Evolutionary conservation across 805 yeast species (phyloP).

Genomic region (Teunomyces panamensis): DNA sequence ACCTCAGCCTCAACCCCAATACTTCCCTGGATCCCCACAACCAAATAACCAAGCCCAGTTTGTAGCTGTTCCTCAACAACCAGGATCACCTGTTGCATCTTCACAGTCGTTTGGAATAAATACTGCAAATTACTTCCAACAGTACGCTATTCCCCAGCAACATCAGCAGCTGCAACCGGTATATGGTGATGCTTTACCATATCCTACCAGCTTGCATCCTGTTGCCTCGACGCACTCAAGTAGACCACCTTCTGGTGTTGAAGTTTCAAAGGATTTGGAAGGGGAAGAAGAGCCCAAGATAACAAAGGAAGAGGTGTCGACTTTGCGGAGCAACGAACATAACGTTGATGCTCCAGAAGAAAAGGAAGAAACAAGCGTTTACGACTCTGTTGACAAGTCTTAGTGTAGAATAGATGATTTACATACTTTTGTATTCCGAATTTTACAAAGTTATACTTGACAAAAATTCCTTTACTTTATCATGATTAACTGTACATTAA

Average conservation of each 20-base stretch:
- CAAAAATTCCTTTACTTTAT: neutral
- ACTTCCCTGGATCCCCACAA: conserved; percentile 37
- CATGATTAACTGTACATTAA: conserved; percentile 1
- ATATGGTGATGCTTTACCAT: conserved; percentile 14
- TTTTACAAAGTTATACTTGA: neutral
- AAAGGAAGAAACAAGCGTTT: neutral
- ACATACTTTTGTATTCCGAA: neutral
- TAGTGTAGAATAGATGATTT: neutral
- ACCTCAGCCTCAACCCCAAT: conserved; percentile 33
- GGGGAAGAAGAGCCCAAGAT: neutral
- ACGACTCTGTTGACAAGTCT: conserved; percentile 1
- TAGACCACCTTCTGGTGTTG: neutral
- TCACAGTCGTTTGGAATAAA: conserved; percentile 12
- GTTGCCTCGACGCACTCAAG: conserved; percentile 5
- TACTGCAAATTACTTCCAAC: conserved; percentile 17
- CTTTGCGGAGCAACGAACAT: conserved; percentile 9
- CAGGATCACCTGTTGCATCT: conserved; percentile 4
- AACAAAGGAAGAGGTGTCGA: conserved; percentile 11
- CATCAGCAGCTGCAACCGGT: conserved; percentile 1
- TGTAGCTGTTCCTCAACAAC: conserved; percentile 7
- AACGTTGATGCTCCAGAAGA: neutral
- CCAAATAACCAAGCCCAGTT: conserved; percentile 10
- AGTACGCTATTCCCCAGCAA: conserved; percentile 11
- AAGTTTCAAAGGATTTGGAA: neutral
- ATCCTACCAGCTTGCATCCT: conserved; percentile 13